Base-by-base conservation (phyloP, 345 rosid genomes). In the Dipteronia dyeriana region DNA sequence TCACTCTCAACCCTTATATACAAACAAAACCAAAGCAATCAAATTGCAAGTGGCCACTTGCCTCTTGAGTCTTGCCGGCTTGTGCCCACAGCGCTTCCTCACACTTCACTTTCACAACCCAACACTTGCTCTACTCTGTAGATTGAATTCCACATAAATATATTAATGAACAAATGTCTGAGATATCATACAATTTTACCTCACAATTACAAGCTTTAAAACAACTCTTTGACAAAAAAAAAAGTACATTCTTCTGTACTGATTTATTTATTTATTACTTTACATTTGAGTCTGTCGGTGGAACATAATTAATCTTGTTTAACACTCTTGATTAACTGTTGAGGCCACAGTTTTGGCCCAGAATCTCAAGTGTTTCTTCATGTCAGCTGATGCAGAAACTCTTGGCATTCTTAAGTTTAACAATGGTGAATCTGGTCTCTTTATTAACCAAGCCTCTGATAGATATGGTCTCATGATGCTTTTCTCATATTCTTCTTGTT, bases 371-470 rank as follows among this genome's bases (percentile, higher is more conserved):
- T 82, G 91, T 76, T 83, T 81, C 83, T 89, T 89, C 91, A 91
- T 86, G 54, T 86, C 90, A 75, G 80, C 78, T 59, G 85, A 79
- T 5, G 79, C 83, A 66, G 66, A 74, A 0, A 72, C 82, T 79
- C 66, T 83, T n/a, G 90, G 89, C 22, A 83, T 60, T 73, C 77
- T 82, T 59, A 85, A 39, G 64, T 85, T 88, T 67, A 88, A 47
- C 49, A 89, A 76, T 3, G 92, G 88, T 11, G 90, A 91, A 70
- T 85, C 79, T 1, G 92, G 86, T 79, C 87, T 86, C 79, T 59
- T 85, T 56, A 91, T 86, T 56, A 88, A 71, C 95, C 95, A 91
- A 9, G 91, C 88, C 38, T 91, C 95, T n/a, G 95, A 91, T 20
- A 91, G 76, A 51, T 91, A 88, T 4, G 95, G 92, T 71, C 92